Conservation (phyloP, 345 rosid species). For the Eutrema yunnanense region DNA sequence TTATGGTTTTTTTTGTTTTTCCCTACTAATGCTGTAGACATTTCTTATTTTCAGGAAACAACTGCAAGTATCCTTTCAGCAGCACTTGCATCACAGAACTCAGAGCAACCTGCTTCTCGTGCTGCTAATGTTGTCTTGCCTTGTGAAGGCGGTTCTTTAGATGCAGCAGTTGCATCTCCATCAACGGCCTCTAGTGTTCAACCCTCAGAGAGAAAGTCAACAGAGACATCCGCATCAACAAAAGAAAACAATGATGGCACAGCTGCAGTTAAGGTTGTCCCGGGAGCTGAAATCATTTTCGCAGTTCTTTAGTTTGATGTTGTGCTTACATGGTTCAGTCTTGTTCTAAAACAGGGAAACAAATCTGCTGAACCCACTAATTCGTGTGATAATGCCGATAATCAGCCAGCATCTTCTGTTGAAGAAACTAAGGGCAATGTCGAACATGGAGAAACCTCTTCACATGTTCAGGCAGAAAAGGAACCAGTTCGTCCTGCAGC, state of each 20-base stretch:
- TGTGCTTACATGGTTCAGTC: conserved; percentile 14
- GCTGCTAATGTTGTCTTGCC: conserved; percentile 30
- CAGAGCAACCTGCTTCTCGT: conserved; percentile 41
- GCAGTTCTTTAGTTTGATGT: conserved; percentile 4
- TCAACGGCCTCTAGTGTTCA: conserved; percentile 22
- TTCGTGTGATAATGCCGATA: conserved; percentile 6
- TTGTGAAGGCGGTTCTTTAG: conserved; percentile 45
- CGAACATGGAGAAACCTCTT: conserved; percentile 23
- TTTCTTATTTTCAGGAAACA: conserved; percentile 54
- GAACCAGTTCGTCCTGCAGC: conserved; percentile 23
- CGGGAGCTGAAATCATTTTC: neutral
- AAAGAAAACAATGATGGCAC: conserved; percentile 27
- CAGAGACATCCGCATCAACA: conserved; percentile 27
- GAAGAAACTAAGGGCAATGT: conserved; percentile 20
- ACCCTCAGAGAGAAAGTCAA: conserved; percentile 30
- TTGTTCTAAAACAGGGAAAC: conserved; percentile 17
- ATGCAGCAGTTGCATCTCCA: conserved; percentile 32
- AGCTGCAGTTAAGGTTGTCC: conserved; percentile 33
- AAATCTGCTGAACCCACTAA: conserved; percentile 25
- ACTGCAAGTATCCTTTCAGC: conserved; percentile 67
- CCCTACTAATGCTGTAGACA: neutral
- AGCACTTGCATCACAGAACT: conserved; percentile 59
- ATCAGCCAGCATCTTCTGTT: conserved; percentile 27
- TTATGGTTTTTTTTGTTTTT: neutral
- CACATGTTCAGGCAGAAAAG: conserved; percentile 22